Percentiles rank a stretch among this genome's conserved stretches.
phyloP scores from a whole-genome alignment of 257 asterid species.

The Solanum chmielewskii region DNA sequence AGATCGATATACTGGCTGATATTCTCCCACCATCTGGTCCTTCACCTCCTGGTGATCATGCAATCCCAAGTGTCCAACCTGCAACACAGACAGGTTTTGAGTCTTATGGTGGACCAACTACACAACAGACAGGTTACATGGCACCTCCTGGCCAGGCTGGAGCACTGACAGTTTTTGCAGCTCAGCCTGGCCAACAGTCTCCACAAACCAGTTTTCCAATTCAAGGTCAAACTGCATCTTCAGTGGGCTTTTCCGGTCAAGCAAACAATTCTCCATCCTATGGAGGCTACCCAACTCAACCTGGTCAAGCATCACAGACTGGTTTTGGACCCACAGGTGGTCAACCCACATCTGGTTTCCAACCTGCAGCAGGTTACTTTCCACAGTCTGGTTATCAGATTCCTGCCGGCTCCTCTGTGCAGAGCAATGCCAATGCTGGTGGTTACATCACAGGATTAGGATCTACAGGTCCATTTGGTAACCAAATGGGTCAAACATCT shows the following conservation, averaged over 20 bases:
- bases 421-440: conserved; percentile 41
- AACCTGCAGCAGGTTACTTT: conserved; percentile 17
- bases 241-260: conserved; percentile 10
- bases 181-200: conserved; percentile 45
- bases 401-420: conserved; percentile 12
- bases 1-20: conserved; percentile 84
- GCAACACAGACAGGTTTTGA: conserved; percentile 10
- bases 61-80: conserved; percentile 12
- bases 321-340: conserved; percentile 42
- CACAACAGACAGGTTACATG: conserved; percentile 2
- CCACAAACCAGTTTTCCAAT: conserved; percentile 24
- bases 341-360: conserved; percentile 26
- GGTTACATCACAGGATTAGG: conserved; percentile 30
- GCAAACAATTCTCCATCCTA: conserved; percentile 6
- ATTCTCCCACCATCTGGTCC: conserved; percentile 76
- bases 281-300: conserved; percentile 38
- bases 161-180: conserved; percentile 20
- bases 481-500: conserved; percentile 21
- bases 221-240: conserved; percentile 31
- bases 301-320: conserved; percentile 33
- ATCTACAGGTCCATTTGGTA: conserved; percentile 23
- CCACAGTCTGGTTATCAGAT: conserved; percentile 21
- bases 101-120: conserved; percentile 16
- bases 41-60: conserved; percentile 22
- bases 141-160: conserved; percentile 27